Percentiles rank a stretch among this genome's conserved stretches.
phyloP scores from a whole-genome alignment of 495 filamentous ascomycete species.

The Penicillium paradoxum region DNA sequence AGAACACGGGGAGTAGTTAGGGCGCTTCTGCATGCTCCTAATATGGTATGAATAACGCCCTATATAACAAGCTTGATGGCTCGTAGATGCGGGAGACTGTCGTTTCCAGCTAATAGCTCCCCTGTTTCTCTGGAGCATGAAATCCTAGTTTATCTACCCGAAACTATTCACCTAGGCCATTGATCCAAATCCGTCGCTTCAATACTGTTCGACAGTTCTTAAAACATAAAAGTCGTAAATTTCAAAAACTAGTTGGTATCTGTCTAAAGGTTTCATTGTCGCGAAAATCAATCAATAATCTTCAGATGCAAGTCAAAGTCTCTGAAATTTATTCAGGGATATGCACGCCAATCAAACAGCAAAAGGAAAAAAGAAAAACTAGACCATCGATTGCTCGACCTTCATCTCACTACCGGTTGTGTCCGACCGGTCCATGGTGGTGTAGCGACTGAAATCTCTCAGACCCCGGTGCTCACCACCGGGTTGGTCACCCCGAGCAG shows the following conservation, averaged over 20 bases:
- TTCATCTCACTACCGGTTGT: constrained; percentile 32
- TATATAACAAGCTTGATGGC: too few species aligned
- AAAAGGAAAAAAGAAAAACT: background rate
- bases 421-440: constrained; percentile 38
- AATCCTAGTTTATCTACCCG: too few species aligned
- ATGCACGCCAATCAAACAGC: background rate
- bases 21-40: too few species aligned
- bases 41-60: too few species aligned
- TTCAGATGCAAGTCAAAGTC: background rate
- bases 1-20: too few species aligned
- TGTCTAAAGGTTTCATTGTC: background rate
- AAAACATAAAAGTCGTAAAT: too few species aligned
- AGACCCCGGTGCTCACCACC: constrained; percentile 12
- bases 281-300: background rate
- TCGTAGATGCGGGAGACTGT: too few species aligned
- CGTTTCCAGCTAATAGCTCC: too few species aligned
- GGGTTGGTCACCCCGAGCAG: constrained; percentile 1
- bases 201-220: too few species aligned
- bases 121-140: too few species aligned
- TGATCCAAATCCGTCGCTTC: too few species aligned
- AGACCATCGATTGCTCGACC: constrained; percentile 34
- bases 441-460: constrained; percentile 34
- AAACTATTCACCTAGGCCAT: too few species aligned
- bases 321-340: background rate
- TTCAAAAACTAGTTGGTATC: background rate